Percentiles rank a stretch among this genome's conserved stretches.
phyloP scores from a whole-genome alignment of 1,284 basidiomycete genomes.

The Moesziomyces sp. region DNA sequence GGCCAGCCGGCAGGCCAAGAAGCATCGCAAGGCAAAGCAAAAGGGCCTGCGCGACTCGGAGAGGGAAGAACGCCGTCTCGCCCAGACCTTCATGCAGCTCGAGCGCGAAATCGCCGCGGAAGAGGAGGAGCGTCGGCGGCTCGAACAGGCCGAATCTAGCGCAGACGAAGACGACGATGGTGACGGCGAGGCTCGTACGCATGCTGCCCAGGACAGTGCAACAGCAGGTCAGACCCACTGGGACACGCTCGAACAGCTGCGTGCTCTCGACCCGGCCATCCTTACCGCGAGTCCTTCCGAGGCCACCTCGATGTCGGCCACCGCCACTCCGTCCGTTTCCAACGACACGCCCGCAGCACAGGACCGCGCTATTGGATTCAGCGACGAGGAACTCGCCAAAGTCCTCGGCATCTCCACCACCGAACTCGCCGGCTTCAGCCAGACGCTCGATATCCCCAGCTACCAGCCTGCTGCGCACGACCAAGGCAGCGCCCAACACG shows the following conservation, averaged over 20 bases:
- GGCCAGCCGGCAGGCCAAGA: conserved; percentile 35
- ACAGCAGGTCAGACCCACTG: background rate
- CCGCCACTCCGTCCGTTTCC: conserved; percentile 14
- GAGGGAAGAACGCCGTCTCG: conserved; percentile 28
- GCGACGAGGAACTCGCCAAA: conserved; percentile 46
- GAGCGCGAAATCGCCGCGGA: conserved; percentile 38
- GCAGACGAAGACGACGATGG: conserved; percentile 18
- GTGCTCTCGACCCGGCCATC: background rate
- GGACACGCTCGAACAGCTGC: conserved; percentile 1
- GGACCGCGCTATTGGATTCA: conserved; percentile 25
- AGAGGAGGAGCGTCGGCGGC: conserved; percentile 31
- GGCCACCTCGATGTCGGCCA: conserved; percentile 7
- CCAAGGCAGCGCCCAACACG: background rate
- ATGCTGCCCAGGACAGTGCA: background rate
- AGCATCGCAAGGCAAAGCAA: conserved; percentile 33
- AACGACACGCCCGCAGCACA: conserved; percentile 7
- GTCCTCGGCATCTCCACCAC: conserved; percentile 44
- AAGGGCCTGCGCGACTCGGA: conserved; percentile 35
- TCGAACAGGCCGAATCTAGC: conserved; percentile 22
- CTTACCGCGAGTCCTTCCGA: conserved; percentile 14
- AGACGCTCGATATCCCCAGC: conserved; percentile 31
- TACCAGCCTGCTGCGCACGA: conserved; percentile 2
- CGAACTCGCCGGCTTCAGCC: conserved; percentile 40
- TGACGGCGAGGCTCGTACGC: background rate
- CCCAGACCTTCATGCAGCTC: conserved; percentile 27